Percentiles rank a stretch among this genome's conserved stretches.
phyloP scores from a whole-genome alignment of 768 basidiomycete genomes.

The Boletus patriciae region DNA sequence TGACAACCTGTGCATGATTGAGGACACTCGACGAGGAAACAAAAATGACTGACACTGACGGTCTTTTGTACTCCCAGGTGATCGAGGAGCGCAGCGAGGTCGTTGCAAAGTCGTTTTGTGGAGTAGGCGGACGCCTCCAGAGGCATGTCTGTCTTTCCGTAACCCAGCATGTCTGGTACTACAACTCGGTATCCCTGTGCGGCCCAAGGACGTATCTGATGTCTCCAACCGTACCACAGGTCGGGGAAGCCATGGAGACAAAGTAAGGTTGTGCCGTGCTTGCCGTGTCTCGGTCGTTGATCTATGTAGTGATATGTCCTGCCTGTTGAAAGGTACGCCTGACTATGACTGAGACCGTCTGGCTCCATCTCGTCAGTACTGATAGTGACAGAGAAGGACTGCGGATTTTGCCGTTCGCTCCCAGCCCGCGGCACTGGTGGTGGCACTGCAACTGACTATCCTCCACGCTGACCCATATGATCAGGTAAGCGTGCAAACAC shows the following conservation, averaged over 20 bases:
- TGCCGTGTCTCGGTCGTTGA: conserved; percentile 50
- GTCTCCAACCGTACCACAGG: conserved; percentile 67
- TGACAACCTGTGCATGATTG: conserved; percentile 45
- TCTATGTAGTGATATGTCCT: conserved; percentile 72
- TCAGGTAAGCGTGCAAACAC: too few species aligned
- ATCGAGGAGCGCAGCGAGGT: conserved; percentile 67
- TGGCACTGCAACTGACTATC: too few species aligned
- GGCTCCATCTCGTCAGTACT: conserved; percentile 1
- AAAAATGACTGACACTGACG: conserved; percentile 39
- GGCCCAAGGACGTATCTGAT: conserved; percentile 73
- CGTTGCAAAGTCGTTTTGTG: conserved; percentile 56
- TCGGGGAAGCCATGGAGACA: conserved; percentile 85
- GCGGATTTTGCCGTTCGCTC: too few species aligned
- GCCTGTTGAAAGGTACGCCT: conserved; percentile 54
- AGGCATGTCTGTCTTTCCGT: conserved; percentile 65
- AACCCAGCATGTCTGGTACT: conserved; percentile 52
- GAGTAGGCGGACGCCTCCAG: conserved; percentile 54
- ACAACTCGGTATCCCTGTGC: conserved; percentile 60
- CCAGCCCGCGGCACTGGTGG: too few species aligned
- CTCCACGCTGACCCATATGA: too few species aligned
- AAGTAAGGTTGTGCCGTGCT: conserved; percentile 50
- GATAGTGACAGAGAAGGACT: too few species aligned
- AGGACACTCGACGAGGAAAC: background rate
- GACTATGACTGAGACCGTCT: conserved; percentile 41
- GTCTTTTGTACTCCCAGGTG: conserved; percentile 50